Evolutionary conservation across 2,329 filamentous ascomycete species (phyloP), one percentile per base, ranked within the genome.

Genomic region (Didymella pomorum): DNA sequence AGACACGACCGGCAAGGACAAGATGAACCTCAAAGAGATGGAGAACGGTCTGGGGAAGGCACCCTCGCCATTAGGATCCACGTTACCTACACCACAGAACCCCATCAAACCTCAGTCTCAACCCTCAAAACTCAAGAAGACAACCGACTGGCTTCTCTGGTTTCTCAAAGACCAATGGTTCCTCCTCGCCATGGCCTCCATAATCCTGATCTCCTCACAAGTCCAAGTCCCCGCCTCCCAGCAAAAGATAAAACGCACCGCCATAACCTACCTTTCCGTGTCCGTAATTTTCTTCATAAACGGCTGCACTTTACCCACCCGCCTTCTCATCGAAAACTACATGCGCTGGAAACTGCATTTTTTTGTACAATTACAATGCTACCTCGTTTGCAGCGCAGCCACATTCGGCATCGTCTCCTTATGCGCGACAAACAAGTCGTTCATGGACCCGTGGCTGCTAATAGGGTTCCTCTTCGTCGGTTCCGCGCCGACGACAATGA

Each of bases 401-500:
- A 83, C 89, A 31, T 82, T 89, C 41, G 84, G 77, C 9, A 72
- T 85, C 20, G 82, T 84, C 16, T 84, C 84, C 45, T 76, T 84
- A 1, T 81, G 82, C 50, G 77, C 83, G 8, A 82, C 77, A 4
- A 79, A 80, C 29, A 78, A 76, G 23, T 62, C 71, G 1, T 83
- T 82, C 21, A 87, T 91, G 69, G 86, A 89, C 53, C 80, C 84
- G 0, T 86, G 86, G 56, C 81, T 92, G 39, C 77, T 92, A 28
- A 83, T 89, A 3, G 89, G 89, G 10, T 85, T 91, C 72, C 81
- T 91, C 3, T 84, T 89, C 37, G 81, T 87, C 1, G 83, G 86
- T n/a, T 89, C 85, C 68, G 84, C 90, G 4, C 88, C 89, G 1
- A 92, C 89, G 0, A 91, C 89, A 0, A 89, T 91, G 67, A 84